phyloP scores from a whole-genome alignment of 2,329 filamentous ascomycete genomes.

The Neoascochyta sp. region DNA sequence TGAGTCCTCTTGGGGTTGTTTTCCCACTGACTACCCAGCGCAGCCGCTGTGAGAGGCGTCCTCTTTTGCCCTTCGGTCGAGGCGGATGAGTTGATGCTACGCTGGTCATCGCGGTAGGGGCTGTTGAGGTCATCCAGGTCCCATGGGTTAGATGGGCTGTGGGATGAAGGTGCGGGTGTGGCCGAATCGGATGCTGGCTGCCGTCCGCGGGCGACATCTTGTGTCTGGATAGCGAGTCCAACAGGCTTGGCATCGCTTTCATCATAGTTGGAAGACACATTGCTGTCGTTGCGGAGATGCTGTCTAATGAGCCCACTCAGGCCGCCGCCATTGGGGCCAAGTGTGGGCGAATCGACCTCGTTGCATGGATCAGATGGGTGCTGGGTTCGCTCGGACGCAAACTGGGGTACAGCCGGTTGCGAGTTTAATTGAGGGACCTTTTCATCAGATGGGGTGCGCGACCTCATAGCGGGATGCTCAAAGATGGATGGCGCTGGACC shows the following conservation, averaged over 20 bases:
- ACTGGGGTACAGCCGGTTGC: no score
- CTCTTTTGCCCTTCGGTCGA: conserved; percentile 29
- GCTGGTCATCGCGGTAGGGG: conserved; percentile 34
- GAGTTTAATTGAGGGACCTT: conserved; percentile 9
- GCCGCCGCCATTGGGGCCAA: conserved; percentile 63
- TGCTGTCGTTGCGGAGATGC: conserved; percentile 78
- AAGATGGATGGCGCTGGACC: conserved; percentile 33
- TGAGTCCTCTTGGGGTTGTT: conserved; percentile 48
- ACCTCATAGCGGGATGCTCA: conserved; percentile 38
- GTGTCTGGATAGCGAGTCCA: conserved; percentile 35
- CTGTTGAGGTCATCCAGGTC: conserved; percentile 52
- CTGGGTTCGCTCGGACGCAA: no score
- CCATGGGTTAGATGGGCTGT: conserved; percentile 54
- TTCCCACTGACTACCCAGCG: conserved; percentile 41
- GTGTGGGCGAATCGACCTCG: conserved; percentile 70
- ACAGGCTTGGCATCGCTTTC: conserved; percentile 26
- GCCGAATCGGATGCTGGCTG: conserved; percentile 34
- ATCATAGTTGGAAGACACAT: conserved; percentile 71
- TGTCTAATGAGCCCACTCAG: conserved; percentile 79
- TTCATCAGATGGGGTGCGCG: conserved; percentile 26
- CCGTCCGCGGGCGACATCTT: conserved; percentile 26
- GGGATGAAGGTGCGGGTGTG: conserved; percentile 46
- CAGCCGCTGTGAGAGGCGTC: conserved; percentile 7
- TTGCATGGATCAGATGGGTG: no score
- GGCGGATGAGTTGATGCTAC: conserved; percentile 36